Evolutionary conservation across 2,329 filamentous ascomycete genomes (phyloP), one percentile per base, ranked within the genome.

Genomic region (Stachybotrys echinatus): DNA sequence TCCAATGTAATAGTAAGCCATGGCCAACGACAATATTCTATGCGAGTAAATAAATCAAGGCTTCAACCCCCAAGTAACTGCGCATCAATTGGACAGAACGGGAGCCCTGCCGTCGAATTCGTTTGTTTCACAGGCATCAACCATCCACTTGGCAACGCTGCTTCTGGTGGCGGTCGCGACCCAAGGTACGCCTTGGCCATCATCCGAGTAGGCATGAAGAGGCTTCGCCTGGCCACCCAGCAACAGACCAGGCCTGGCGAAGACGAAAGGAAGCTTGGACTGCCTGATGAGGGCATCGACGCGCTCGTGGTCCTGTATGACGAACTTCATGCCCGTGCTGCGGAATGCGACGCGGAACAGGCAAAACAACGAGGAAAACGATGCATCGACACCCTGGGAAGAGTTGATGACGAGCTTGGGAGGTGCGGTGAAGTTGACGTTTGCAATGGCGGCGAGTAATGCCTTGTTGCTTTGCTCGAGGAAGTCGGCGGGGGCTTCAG

Each of bases 361-460:
- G 31, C 64, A 69, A 42, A 69, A 61, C 50, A 79, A 57, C 46
- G 71, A 69, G 0, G 50, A 22, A 59, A 66, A 74, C 5, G 76
- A 79, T 23, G 66, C 60, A 0, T 72, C 75, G 1, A 73, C 70
- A 12, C 79, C 79, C 52, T 76, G 72, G 1, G 74, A 71, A 12
- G 73, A 76, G 61, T 81, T 71, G 45, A 77, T 65, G 22, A 81
- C 67, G 2, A 80, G 55, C 47, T 75, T 78, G 44, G 53, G 46
- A 0, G 20, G 8, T 17, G 23, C n/a, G 18, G 45, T 14, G 27
- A 31, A 7, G 27, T 31, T 31, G 45, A 64, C 62, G 18, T 64
- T 59, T 47, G 68, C 62, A 67, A 74, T 74, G 4, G 59, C 63
- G 1, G 61, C 52, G 12, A 72, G 54, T 3, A 70, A 54, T 42